Evolutionary conservation across 1,284 basidiomycete genomes (phyloP), one percentile per base, ranked within the genome.

Genomic region (Heterobasidion occidentale): DNA sequence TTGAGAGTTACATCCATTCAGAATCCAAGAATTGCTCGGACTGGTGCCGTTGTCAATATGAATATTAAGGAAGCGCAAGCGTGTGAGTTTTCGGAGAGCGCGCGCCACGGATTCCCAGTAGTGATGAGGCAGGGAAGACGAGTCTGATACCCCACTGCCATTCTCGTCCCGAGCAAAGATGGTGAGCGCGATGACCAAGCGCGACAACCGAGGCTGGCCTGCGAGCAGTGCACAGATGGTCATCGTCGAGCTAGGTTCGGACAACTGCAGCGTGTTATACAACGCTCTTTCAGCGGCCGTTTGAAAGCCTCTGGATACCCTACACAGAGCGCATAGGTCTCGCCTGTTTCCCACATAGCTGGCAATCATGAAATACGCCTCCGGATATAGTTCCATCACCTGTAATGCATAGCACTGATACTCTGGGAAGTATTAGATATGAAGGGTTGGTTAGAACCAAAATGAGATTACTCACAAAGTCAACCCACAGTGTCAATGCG

Each of bases 181-280:
- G 7, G 80, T 79, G 51, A 86, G 70, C 3, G 79, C 76, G 20
- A 78, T 75, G 42, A 85, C 81, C 7, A 80, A 68, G 20, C 54
- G 52, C 1, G 81, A 73, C 34, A 84, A 67, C 14, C 80, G 78
- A 1, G 74, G 69, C 11, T 74, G 73, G 17, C 58, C 61, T 3
- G 73, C 66, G 53, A 86, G 71, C 17, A 79, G 70, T n/a, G 65
- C 61, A 64, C 80, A 83, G 14, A 83, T 66, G 15, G 65, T 58
- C 7, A 72, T 67, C 6, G 76, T 76, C 36, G 69, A 64, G 56
- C 62, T 60, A 36, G 71, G 60, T 55, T 75, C 71, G 27, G 68
- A 68, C 63, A 83, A 65, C 58, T 76, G 72, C 17, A 86, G 68
- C 1, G 78, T 81, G 60, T 79, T 82, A 69, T 86, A 86, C 6